Conservation (phyloP, 805 yeast species). For the Candida manassasensis region DNA sequence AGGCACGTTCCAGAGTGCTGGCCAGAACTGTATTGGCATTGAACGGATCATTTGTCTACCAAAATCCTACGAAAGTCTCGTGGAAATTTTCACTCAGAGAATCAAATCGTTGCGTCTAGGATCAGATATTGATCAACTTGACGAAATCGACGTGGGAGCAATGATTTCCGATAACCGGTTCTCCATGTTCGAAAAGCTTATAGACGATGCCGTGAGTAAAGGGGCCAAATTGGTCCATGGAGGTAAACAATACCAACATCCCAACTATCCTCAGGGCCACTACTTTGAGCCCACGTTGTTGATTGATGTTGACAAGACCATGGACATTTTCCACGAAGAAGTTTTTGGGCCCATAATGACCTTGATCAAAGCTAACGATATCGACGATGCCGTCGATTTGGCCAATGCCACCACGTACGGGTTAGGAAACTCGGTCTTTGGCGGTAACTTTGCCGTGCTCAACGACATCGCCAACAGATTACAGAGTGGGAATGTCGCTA, state of each 20-base stretch:
- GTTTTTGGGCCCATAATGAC: constrained; percentile 92
- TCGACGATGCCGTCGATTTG: constrained; percentile 64
- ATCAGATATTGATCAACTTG: constrained; percentile 85
- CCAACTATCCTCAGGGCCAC: constrained; percentile 93
- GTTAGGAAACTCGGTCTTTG: constrained; percentile 87
- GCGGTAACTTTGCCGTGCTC: constrained; percentile 53
- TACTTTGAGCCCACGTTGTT: constrained; percentile 88
- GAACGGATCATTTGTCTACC: constrained; percentile 87
- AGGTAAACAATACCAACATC: constrained; percentile 77
- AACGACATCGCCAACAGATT: constrained; percentile 59
- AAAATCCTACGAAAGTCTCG: constrained; percentile 58
- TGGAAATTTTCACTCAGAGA: constrained; percentile 50
- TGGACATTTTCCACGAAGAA: constrained; percentile 83
- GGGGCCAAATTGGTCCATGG: constrained; percentile 85
- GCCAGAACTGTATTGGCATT: constrained; percentile 97
- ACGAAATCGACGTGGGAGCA: constrained; percentile 95
- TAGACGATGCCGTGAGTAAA: constrained; percentile 65
- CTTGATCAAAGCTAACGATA: constrained; percentile 63
- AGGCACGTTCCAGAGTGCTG: constrained; percentile 95
- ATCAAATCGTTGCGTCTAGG: constrained; percentile 70
- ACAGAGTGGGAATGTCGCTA: constrained; percentile 88
- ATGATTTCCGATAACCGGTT: constrained; percentile 80
- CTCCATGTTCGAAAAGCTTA: constrained; percentile 57
- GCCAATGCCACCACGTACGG: constrained; percentile 89
- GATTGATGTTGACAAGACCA: constrained; percentile 67